A percentile compares a stretch with the other conserved stretches of the same genome.
These are phyloP conservation scores for Suillus brevipes DNA, from an alignment of 768 basidiomycete genomes.

Conservation along the genomic window DNA sequence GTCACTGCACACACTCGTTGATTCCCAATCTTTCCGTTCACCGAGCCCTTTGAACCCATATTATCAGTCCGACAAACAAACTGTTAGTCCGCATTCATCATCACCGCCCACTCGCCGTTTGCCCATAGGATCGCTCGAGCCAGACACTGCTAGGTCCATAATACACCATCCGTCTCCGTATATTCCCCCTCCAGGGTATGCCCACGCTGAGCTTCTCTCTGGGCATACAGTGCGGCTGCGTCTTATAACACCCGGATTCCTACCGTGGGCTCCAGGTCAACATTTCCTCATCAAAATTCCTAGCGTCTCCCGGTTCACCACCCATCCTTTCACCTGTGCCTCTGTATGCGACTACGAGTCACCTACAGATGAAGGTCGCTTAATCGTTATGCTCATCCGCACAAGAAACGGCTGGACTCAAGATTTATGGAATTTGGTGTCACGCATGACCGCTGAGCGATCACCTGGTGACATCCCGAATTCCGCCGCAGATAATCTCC, in stretches of 20 bases:
- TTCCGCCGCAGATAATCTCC: conserved; percentile 24
- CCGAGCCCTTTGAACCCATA: conserved; percentile 28
- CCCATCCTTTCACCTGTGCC: conserved; percentile 75
- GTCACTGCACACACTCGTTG: conserved; percentile 11
- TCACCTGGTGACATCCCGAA: conserved; percentile 27
- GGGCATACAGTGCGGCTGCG: conserved; percentile 72
- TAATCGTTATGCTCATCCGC: conserved; percentile 67
- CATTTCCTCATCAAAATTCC: conserved; percentile 72
- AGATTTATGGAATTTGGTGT: conserved; percentile 59
- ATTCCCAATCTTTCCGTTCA: conserved; percentile 13
- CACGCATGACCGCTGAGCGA: conserved; percentile 35
- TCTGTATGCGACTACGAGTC: conserved; percentile 54
- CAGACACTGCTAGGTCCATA: background rate
- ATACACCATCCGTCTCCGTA: conserved; percentile 21
- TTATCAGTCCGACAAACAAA: conserved; percentile 17
- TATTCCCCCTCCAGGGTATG: conserved; percentile 65
- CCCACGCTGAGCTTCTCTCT: conserved; percentile 65
- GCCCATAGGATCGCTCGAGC: conserved; percentile 2
- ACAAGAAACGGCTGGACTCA: conserved; percentile 70
- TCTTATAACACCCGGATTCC: conserved; percentile 52
- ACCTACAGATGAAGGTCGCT: conserved; percentile 46
- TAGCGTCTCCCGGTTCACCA: conserved; percentile 55
- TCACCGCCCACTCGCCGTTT: background rate
- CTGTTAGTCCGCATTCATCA: conserved; percentile 5
- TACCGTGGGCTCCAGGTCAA: conserved; percentile 78